Conservation (phyloP, 495 filamentous ascomycete genomes). For the Aspergillus egyptiacus region DNA sequence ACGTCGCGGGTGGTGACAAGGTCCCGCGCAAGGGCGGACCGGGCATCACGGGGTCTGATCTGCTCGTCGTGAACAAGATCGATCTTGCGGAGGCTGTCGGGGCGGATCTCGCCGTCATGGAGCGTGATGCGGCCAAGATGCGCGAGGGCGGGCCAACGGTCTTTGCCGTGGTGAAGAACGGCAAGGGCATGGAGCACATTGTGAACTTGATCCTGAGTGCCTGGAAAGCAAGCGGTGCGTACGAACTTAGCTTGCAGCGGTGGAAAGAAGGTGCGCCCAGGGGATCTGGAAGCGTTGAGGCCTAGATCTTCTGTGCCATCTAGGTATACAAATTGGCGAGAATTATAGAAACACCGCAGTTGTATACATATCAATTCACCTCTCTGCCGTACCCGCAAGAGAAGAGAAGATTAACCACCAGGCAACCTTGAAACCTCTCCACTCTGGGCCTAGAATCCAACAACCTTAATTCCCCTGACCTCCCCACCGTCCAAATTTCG, state of each 20-base stretch:
- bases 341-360: too few species aligned
- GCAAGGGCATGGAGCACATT: conserved; percentile 75
- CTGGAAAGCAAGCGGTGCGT: conserved; percentile 83
- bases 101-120: conserved; percentile 90
- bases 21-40: conserved; percentile 93
- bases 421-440: too few species aligned
- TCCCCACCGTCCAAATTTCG: too few species aligned
- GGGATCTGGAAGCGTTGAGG: conserved; percentile 38
- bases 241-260: conserved; percentile 47
- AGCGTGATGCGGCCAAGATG: conserved; percentile 91
- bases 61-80: conserved; percentile 93
- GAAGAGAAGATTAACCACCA: too few species aligned
- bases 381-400: too few species aligned
- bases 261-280: conserved; percentile 48
- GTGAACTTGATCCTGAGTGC: conserved; percentile 83
- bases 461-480: too few species aligned
- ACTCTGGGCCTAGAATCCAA: too few species aligned
- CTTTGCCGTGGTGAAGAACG: conserved; percentile 94
- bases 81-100: conserved; percentile 89
- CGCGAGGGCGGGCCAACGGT: conserved; percentile 94
- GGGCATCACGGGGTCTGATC: conserved; percentile 89
- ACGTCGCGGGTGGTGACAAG: conserved; percentile 96
- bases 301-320: too few species aligned
- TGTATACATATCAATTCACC: too few species aligned
- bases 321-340: too few species aligned